These are phyloP conservation scores for Coix lacrymajobi DNA, from an alignment of 176 grass and related monocot genomes.

Conservation along the genomic window DNA sequence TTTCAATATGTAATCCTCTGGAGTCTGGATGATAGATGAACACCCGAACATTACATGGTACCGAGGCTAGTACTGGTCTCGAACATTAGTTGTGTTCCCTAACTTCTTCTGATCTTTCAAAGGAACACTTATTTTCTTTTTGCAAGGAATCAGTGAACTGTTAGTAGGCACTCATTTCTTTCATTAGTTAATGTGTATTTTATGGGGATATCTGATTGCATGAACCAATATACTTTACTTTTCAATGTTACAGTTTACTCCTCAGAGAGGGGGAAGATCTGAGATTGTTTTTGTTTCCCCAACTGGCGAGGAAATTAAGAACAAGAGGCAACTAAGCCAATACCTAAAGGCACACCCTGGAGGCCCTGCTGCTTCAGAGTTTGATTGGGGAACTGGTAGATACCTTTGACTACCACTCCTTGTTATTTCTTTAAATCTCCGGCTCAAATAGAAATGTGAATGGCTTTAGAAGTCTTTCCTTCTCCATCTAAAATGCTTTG, in stretches of 20 bases:
- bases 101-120: background rate
- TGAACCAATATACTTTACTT: conserved; percentile 25
- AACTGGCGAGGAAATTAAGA: conserved; percentile 89
- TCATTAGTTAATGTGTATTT: background rate
- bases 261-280: conserved; percentile 53
- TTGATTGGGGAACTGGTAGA: conserved; percentile 92
- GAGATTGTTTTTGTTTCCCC: conserved; percentile 92
- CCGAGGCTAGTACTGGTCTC: background rate
- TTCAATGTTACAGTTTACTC: conserved; percentile 57
- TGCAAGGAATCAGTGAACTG: background rate
- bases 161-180: background rate
- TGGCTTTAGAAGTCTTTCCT: background rate
- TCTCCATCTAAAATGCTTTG: conserved; percentile 9
- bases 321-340: conserved; percentile 71
- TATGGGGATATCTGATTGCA: background rate
- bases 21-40: background rate
- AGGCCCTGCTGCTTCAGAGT: conserved; percentile 68
- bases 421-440: background rate
- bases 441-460: background rate
- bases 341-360: conserved; percentile 84
- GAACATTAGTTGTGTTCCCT: background rate
- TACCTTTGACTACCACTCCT: background rate
- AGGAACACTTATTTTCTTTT: background rate
- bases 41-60: background rate
- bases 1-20: background rate